Conservation (phyloP, 306 rosid species). For the Vicia faba region DNA sequence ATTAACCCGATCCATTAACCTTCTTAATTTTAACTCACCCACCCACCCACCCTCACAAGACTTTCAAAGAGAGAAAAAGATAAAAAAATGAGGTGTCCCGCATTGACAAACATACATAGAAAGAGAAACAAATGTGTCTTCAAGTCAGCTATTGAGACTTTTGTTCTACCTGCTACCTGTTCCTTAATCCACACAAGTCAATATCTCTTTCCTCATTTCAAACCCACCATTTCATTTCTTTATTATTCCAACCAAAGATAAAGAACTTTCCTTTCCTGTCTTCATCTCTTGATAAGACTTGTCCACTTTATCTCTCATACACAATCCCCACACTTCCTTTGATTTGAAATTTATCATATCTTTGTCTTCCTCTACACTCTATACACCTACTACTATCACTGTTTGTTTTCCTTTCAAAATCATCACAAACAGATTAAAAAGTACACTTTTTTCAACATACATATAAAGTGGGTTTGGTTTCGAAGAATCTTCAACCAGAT, state of each 20-base stretch:
- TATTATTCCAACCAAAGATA: conserved; percentile 41
- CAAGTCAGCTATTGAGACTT: too few relatives aligned
- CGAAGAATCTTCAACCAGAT: conserved; percentile 19
- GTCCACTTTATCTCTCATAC: conserved; percentile 29
- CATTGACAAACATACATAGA: too few relatives aligned
- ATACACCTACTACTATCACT: conserved; percentile 27
- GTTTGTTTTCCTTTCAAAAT: conserved; percentile 40
- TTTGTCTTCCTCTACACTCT: conserved; percentile 49
- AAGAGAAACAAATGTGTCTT: too few relatives aligned
- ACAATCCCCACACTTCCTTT: conserved; percentile 22
- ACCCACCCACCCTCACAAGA: too few relatives aligned
- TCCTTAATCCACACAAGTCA: conserved; percentile 46
- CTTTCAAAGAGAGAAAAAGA: too few relatives aligned
- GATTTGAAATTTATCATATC: conserved; percentile 47
- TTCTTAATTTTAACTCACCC: too few relatives aligned
- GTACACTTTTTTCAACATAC: neutral
- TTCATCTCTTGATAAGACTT: conserved; percentile 32
- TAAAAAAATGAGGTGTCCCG: too few relatives aligned
- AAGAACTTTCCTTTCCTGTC: conserved; percentile 53
- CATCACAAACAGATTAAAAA: neutral
- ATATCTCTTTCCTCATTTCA: conserved; percentile 39
- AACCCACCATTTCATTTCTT: neutral
- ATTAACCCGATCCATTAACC: too few relatives aligned
- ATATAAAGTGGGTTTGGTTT: conserved; percentile 33
- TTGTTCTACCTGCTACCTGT: too few relatives aligned